phyloP scores from a whole-genome alignment of 306 rosid genomes.

The Vigna unguiculata region DNA sequence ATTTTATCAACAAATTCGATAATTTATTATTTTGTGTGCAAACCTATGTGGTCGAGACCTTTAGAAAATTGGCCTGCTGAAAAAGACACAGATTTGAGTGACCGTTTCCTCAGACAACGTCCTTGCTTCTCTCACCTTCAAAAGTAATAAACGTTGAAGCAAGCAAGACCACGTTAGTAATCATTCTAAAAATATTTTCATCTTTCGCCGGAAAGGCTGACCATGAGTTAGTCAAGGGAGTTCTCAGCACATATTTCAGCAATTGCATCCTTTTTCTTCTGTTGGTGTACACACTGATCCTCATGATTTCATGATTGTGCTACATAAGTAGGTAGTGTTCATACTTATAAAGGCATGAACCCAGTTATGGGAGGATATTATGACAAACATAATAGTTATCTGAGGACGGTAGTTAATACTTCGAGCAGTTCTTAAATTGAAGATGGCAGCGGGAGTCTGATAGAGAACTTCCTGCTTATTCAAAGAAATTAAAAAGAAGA shows the following conservation, averaged over 20 bases:
- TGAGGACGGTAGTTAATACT: constrained; percentile 40
- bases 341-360: constrained; percentile 21
- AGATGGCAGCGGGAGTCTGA: constrained; percentile 42
- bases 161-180: constrained; percentile 8
- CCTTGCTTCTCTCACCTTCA: constrained; percentile 13
- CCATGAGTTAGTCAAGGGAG: neutral
- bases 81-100: neutral
- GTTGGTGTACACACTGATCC: constrained; percentile 4
- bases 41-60: neutral
- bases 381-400: constrained; percentile 21
- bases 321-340: constrained; percentile 10
- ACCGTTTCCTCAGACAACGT: constrained; percentile 6
- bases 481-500: constrained; percentile 24
- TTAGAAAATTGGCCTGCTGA: constrained; percentile 12
- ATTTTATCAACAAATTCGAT: neutral
- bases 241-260: constrained; percentile 8
- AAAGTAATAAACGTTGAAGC: neutral
- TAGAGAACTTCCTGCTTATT: constrained; percentile 48
- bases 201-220: neutral
- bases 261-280: neutral
- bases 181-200: constrained; percentile 24
- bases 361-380: constrained; percentile 26
- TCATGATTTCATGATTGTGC: constrained; percentile 39
- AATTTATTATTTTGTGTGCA: neutral
- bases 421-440: constrained; percentile 38